These are phyloP conservation scores for Yarrowia sp. DNA, from an alignment of 805 yeast genomes.

Conservation along the genomic window DNA sequence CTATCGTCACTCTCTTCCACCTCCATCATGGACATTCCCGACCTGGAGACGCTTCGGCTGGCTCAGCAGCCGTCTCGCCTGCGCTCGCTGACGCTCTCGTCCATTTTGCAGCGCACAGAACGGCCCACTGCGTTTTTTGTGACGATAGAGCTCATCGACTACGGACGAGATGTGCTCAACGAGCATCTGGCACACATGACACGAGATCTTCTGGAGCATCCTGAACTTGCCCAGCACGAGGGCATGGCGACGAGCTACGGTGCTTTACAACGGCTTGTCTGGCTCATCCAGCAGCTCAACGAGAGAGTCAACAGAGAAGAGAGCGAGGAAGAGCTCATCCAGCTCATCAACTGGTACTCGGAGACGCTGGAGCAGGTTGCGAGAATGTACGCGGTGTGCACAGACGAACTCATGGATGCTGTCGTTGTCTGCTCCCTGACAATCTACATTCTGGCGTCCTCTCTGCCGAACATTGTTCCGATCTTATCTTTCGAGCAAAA, in stretches of 20 bases:
- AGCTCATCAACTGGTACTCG: background rate
- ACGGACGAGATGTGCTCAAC: background rate
- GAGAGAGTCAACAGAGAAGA: background rate
- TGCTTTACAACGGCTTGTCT: background rate
- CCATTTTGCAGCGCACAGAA: background rate
- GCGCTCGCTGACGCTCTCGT: background rate
- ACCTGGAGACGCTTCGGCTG: background rate
- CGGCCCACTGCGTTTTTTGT: constrained; percentile 1
- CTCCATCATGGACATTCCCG: background rate
- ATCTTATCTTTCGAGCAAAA: background rate
- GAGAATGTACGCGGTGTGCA: background rate
- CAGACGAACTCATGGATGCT: background rate
- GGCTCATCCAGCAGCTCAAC: background rate
- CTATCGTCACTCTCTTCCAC: too few relatives aligned
- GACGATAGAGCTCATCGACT: background rate
- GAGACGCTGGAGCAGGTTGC: constrained; percentile 11
- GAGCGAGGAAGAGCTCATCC: background rate
- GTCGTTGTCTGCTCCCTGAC: constrained; percentile 1
- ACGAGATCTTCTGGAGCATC: background rate
- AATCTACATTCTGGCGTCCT: background rate
- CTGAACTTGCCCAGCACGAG: background rate
- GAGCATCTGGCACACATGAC: constrained; percentile 4
- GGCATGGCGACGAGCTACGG: background rate
- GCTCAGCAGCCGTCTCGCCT: background rate
- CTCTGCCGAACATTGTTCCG: background rate